Percentiles rank a stretch among this genome's conserved stretches.
Evolutionary conservation across 305 asterid genomes (phyloP).

Genomic region (Coffea humblotiana): DNA sequence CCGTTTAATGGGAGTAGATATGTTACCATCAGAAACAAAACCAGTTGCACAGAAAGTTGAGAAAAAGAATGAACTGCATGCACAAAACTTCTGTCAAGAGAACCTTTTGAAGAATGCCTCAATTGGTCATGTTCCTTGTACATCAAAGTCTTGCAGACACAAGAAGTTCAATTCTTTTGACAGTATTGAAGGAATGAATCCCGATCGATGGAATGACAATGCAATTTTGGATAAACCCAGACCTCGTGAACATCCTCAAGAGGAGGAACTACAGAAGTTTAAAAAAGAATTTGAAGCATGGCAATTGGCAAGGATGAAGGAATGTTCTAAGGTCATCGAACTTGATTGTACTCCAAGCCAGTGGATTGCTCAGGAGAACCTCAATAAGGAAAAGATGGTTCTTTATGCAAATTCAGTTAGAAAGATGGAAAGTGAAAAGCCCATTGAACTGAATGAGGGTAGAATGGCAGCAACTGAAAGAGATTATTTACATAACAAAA

Average conservation of each 20-base stretch:
- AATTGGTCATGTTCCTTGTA: slow-evolving; percentile 27
- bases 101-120: slow-evolving; percentile 39
- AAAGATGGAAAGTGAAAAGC: slow-evolving; percentile 28
- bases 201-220: slow-evolving; percentile 33
- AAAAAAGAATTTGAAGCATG: slow-evolving; percentile 95
- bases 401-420: slow-evolving; percentile 50
- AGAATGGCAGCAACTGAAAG: slow-evolving; percentile 24
- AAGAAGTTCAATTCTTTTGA: slow-evolving; percentile 39
- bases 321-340: slow-evolving; percentile 54
- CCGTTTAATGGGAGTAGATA: slow-evolving; percentile 97
- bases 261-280: slow-evolving; percentile 86
- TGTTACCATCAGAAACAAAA: slow-evolving; percentile 57
- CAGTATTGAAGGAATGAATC: slow-evolving; percentile 34
- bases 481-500: slow-evolving; percentile 30
- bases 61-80: slow-evolving; percentile 34
- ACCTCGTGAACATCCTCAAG: slow-evolving; percentile 94
- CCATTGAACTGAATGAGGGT: slow-evolving; percentile 30
- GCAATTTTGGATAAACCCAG: slow-evolving; percentile 49
- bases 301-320: slow-evolving; percentile 70
- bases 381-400: slow-evolving; percentile 69
- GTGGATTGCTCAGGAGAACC: slow-evolving; percentile 77
- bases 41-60: slow-evolving; percentile 32
- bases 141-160: slow-evolving; percentile 39
- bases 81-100: slow-evolving; percentile 30
- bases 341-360: slow-evolving; percentile 53